Base-by-base conservation (phyloP, 352 stramenopile genomes). In the Pythium periplocum region DNA sequence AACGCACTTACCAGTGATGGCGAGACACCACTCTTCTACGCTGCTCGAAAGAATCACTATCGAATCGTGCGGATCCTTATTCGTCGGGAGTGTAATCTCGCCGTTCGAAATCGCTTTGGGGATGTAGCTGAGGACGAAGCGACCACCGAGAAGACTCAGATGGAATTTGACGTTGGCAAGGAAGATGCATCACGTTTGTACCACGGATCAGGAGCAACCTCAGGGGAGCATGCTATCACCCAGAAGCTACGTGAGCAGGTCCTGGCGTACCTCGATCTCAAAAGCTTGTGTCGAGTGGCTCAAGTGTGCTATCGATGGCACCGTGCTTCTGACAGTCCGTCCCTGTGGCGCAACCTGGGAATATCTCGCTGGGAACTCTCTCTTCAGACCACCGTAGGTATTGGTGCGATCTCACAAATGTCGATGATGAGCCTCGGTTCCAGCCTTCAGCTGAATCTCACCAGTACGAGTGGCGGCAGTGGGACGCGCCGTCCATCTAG, bases 11-110 rank as follows among this genome's bases (percentile, higher is more conserved):
- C 67, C 1, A 57, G 52, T 32, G 76, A 90, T 33, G 55, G 66
- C 38, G 84, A 94, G 54, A 86, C 84, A 0, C 60, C 82, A 10
- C 52, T 94, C 4, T 91, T 93, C 39, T 93, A 88, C 46, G 81
- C 81, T 9, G 66, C 82, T 9, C 66, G 81, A 2, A 92, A 91
- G 53, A 68, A 71, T 32, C 72, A 87, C 34, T 71, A 85, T 48
- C 67, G 73, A 48, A 54, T 83, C 26, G 78, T 87, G 40, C 69
- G 79, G 3, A 53, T 91, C 17, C 63, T 93, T 4, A 62, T 91
- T 12, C 68, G 71, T 5, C 67, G 71, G n/a, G 84, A 91, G 44
- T 87, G 78, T 46, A 66, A 90, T 32, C 53, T 81, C 41, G 39
- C 26, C 4, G 50, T 58, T 7, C 56, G 61, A 49, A 90, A 92